Conservation (phyloP, 2,329 filamentous ascomycete genomes). For the Aspergillus puulaauensis region DNA sequence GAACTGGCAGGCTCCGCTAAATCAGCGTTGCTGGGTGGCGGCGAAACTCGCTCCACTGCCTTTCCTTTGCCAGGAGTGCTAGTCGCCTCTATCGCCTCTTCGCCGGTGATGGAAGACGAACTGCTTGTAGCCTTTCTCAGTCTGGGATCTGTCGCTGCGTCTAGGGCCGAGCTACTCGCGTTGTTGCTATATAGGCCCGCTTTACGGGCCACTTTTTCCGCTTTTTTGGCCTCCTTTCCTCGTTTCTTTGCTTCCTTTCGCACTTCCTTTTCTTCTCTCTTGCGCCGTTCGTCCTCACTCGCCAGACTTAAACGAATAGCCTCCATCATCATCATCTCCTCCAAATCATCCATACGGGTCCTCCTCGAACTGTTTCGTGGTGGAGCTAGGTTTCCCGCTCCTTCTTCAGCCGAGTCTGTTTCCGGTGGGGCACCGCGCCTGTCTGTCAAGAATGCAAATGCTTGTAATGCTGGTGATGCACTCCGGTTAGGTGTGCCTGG, state of each 20-base stretch:
- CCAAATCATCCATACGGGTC: slow-evolving; percentile 77
- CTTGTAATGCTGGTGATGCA: slow-evolving; percentile 43
- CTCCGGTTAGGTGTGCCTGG: slow-evolving; percentile 35
- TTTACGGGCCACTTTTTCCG: slow-evolving; percentile 67
- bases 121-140: slow-evolving; percentile 38
- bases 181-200: slow-evolving; percentile 52
- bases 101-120: slow-evolving; percentile 36
- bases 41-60: slow-evolving; percentile 58
- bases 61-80: slow-evolving; percentile 63
- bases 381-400: slow-evolving; percentile 34
- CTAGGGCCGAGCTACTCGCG: slow-evolving; percentile 64
- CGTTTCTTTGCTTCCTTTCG: slow-evolving; percentile 81
- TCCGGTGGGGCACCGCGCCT: slow-evolving; percentile 37
- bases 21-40: slow-evolving; percentile 15
- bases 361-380: slow-evolving; percentile 56
- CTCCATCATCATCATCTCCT: slow-evolving; percentile 99
- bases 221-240: slow-evolving; percentile 81
- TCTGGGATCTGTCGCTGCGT: slow-evolving; percentile 36
- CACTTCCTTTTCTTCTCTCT: slow-evolving; percentile 76
- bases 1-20: slow-evolving; percentile 36
- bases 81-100: slow-evolving; percentile 28
- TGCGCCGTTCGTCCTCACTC: slow-evolving; percentile 88
- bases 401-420: slow-evolving; percentile 37
- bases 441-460: slow-evolving; percentile 49
- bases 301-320: slow-evolving; percentile 89